These are phyloP conservation scores for Wickerhamiella azyma DNA, from an alignment of 805 yeast species.

Conservation along the genomic window DNA sequence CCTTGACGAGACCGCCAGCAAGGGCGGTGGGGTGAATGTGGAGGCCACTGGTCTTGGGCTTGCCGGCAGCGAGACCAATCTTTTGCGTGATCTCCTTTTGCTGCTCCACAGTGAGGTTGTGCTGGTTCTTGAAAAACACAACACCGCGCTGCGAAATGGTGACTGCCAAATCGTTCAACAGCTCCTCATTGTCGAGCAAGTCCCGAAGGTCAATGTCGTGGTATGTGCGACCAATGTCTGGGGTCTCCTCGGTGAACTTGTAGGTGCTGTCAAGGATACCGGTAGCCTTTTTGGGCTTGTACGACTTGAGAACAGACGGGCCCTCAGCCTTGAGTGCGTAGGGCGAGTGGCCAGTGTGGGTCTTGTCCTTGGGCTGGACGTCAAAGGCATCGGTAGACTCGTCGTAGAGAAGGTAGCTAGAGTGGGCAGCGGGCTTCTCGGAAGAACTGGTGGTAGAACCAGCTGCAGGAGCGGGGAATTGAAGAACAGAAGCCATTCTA, in stretches of 20 bases:
- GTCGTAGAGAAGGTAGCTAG: constrained; percentile 12
- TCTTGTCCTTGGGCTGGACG: not conserved
- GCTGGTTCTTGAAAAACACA: constrained; percentile 37
- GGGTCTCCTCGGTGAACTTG: constrained; percentile 10
- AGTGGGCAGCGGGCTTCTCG: not conserved
- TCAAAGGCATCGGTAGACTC: constrained; percentile 6
- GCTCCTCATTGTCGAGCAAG: constrained; percentile 11
- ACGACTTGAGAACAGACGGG: constrained; percentile 1
- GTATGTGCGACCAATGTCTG: constrained; percentile 3
- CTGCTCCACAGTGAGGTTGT: constrained; percentile 23
- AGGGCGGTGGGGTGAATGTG: constrained; percentile 12
- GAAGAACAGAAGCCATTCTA: constrained; percentile 1
- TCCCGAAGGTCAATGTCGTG: constrained; percentile 20
- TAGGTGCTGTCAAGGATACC: constrained; percentile 9
- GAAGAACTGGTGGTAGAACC: not conserved
- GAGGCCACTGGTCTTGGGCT: constrained; percentile 9
- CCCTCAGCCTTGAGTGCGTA: constrained; percentile 6
- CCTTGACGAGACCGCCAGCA: constrained; percentile 7
- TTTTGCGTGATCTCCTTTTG: constrained; percentile 15
- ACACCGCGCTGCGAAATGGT: constrained; percentile 36
- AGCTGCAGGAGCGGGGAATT: not conserved
- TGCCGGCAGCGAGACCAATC: constrained; percentile 9
- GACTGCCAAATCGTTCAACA: constrained; percentile 32
- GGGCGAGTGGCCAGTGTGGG: constrained; percentile 7
- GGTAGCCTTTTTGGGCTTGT: constrained; percentile 2